A percentile compares a stretch with the other conserved stretches of the same genome.
Conservation (phyloP, 1,284 basidiomycete species). For the Vanrija pseudolonga region DNA sequence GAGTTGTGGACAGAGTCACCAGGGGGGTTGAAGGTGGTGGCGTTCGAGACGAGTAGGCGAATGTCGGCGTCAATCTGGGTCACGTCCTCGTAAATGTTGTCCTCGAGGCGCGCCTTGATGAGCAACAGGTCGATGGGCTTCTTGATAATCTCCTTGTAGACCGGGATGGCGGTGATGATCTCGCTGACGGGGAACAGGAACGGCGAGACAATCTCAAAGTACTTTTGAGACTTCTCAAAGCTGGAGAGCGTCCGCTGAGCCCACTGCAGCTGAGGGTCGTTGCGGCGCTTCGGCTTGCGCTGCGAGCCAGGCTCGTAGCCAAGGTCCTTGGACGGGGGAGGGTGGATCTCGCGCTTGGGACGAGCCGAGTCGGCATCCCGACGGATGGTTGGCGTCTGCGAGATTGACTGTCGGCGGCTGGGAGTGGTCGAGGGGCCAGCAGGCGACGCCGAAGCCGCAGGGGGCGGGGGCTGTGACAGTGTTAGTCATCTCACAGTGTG, state of each 20-base stretch:
- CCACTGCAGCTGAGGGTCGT: constrained; percentile 82
- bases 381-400: constrained; percentile 44
- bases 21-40: constrained; percentile 84
- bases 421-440: constrained; percentile 14
- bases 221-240: constrained; percentile 69
- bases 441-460: constrained; percentile 22
- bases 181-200: constrained; percentile 91
- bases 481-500: not conserved
- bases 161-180: constrained; percentile 64
- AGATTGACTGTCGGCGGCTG: constrained; percentile 37
- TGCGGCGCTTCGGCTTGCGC: constrained; percentile 56
- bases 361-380: constrained; percentile 59
- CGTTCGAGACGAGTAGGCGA: constrained; percentile 90
- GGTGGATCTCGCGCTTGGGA: constrained; percentile 95
- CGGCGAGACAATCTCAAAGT: constrained; percentile 68
- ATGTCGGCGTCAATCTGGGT: constrained; percentile 84
- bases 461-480: constrained; percentile 8
- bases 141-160: constrained; percentile 84
- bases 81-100: constrained; percentile 68
- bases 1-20: constrained; percentile 81
- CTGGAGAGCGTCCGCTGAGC: constrained; percentile 67
- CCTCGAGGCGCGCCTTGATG: constrained; percentile 77
- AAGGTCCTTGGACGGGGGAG: constrained; percentile 87
- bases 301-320: constrained; percentile 63
- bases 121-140: constrained; percentile 92